Conservation (phyloP, 306 rosid genomes). For the Begonia fuchsioides region DNA sequence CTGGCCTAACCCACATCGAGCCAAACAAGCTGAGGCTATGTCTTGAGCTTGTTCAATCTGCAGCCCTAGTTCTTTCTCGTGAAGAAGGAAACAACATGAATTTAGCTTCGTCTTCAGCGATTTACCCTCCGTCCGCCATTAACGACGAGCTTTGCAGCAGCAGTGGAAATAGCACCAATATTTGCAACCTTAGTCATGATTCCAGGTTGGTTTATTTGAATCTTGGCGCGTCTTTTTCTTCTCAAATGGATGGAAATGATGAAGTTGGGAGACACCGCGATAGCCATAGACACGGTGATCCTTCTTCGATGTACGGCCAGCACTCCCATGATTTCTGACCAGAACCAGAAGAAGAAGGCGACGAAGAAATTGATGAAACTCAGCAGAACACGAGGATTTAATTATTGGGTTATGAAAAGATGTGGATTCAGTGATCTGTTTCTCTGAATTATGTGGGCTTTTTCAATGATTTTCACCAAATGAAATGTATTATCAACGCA, state of each 20-base stretch:
- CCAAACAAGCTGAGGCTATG: no score
- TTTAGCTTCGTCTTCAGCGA: slow-evolving; percentile 29
- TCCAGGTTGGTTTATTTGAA: slow-evolving; percentile 85
- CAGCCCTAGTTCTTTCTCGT: no score
- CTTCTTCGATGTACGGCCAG: slow-evolving; percentile 49
- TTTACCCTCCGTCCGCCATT: slow-evolving; percentile 40
- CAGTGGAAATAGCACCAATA: slow-evolving; percentile 25
- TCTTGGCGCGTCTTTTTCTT: slow-evolving; percentile 48
- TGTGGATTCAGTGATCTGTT: neutral
- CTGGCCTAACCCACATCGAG: slow-evolving; percentile 80
- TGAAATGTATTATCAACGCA: neutral
- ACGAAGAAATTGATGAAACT: neutral
- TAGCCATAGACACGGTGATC: slow-evolving; percentile 30
- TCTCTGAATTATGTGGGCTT: neutral
- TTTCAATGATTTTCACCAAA: neutral
- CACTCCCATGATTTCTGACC: slow-evolving; percentile 57
- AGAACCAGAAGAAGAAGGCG: neutral
- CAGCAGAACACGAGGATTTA: neutral
- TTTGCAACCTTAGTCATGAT: slow-evolving; percentile 44
- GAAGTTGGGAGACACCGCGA: no score
- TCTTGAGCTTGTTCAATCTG: no score
- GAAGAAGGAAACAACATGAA: slow-evolving; percentile 72
- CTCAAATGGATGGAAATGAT: slow-evolving; percentile 26
- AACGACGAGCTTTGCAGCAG: slow-evolving; percentile 42
- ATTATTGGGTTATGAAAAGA: neutral